These are phyloP conservation scores for Parathielavia appendiculata DNA, from an alignment of 495 filamentous ascomycete genomes.

Conservation along the genomic window DNA sequence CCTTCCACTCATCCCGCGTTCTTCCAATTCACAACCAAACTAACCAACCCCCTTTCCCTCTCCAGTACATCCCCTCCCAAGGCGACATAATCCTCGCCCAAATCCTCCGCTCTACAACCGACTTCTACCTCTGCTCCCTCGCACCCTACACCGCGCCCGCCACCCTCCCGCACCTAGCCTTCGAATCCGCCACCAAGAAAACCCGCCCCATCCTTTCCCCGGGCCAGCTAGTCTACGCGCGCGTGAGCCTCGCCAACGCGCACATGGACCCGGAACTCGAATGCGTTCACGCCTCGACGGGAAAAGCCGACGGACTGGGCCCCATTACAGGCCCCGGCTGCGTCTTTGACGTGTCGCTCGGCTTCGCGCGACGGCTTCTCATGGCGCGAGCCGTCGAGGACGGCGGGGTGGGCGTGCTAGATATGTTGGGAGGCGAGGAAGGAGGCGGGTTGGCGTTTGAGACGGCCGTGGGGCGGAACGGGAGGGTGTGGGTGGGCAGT, in stretches of 20 bases:
- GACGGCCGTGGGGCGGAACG: conserved; percentile 90
- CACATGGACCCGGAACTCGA: conserved; percentile 86
- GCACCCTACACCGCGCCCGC: conserved; percentile 66
- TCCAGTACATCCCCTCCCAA: conserved; percentile 67
- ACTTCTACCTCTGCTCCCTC: conserved; percentile 62
- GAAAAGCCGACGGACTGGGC: conserved; percentile 84
- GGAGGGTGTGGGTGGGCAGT: conserved; percentile 82
- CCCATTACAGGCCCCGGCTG: conserved; percentile 74
- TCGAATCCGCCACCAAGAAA: conserved; percentile 88
- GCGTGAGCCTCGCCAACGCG: conserved; percentile 65
- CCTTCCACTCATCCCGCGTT: background rate
- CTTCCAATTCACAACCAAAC: background rate
- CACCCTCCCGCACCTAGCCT: conserved; percentile 77
- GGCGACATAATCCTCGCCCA: conserved; percentile 84
- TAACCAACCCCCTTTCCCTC: background rate
- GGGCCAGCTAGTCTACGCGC: conserved; percentile 81
- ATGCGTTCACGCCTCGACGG: conserved; percentile 79
- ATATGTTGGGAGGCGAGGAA: conserved; percentile 69
- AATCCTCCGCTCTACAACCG: conserved; percentile 65
- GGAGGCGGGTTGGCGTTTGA: conserved; percentile 66
- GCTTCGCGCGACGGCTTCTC: conserved; percentile 72
- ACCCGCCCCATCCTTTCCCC: conserved; percentile 70
- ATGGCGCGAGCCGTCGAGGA: conserved; percentile 59
- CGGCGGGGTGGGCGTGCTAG: conserved; percentile 66
- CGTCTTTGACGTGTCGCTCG: conserved; percentile 73